Percentiles rank a stretch among this genome's conserved stretches.
phyloP scores from a whole-genome alignment of 2,329 filamentous ascomycete genomes.

The Aspergillus sp. region DNA sequence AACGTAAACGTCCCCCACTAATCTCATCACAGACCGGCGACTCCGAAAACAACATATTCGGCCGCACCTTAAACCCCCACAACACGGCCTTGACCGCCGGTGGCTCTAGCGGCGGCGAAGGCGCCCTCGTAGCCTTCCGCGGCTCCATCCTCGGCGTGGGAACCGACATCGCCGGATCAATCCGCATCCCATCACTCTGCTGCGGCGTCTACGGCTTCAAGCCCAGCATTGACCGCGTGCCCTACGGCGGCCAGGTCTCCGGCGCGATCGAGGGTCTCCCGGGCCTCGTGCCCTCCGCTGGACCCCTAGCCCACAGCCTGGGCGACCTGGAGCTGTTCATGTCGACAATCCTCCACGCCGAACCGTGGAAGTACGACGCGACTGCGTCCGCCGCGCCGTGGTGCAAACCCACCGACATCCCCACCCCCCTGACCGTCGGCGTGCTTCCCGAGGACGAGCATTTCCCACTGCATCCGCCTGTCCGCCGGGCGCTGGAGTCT shows the following conservation, averaged over 20 bases:
- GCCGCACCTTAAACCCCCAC: conserved; percentile 29
- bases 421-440: conserved; percentile 44
- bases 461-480: conserved; percentile 52
- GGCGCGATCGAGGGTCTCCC: conserved; percentile 7
- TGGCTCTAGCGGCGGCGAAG: conserved; percentile 35
- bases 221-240: conserved; percentile 30
- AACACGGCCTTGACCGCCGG: conserved; percentile 27
- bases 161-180: conserved; percentile 37
- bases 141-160: conserved; percentile 37
- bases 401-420: conserved; percentile 27
- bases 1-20: background rate
- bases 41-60: conserved; percentile 30
- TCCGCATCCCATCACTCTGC: conserved; percentile 37
- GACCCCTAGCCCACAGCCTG: conserved; percentile 12
- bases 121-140: conserved; percentile 34
- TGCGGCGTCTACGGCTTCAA: conserved; percentile 38
- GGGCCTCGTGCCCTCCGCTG: conserved; percentile 11
- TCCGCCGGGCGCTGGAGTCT: conserved; percentile 45
- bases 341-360: conserved; percentile 37
- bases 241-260: conserved; percentile 27
- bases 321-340: conserved; percentile 32
- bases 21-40: conserved; percentile 20
- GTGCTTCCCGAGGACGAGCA: conserved; percentile 48
- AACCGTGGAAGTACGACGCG: conserved; percentile 49
- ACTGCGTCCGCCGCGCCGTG: conserved; percentile 47